Percentiles rank a stretch among this genome's conserved stretches.
These are phyloP conservation scores for Crucihimalaya himalaica DNA, from an alignment of 345 rosid species.

Conservation along the genomic window DNA sequence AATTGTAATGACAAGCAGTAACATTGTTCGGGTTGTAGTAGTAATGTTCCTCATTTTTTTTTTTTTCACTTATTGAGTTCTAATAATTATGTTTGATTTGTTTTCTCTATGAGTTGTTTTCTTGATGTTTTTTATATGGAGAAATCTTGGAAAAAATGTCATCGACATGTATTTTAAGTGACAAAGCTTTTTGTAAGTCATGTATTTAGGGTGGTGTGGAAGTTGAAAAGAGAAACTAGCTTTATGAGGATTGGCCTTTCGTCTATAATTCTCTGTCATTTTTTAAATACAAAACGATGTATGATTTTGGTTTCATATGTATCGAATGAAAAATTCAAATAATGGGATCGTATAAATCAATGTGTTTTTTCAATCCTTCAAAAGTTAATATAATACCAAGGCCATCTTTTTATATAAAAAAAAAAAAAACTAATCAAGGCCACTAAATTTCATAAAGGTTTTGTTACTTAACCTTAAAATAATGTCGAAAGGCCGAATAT, in stretches of 20 bases:
- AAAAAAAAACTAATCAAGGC: neutral
- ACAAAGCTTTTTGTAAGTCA: conserved; percentile 34
- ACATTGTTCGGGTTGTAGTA: neutral
- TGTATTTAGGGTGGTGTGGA: conserved; percentile 32
- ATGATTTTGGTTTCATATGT: no score
- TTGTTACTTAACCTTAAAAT: neutral
- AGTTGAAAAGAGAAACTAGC: neutral
- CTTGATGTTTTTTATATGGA: neutral
- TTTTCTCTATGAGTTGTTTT: neutral
- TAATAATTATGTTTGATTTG: neutral
- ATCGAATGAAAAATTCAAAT: no score
- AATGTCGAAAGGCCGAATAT: conserved; percentile 23
- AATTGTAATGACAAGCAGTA: conserved; percentile 12
- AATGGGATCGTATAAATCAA: no score
- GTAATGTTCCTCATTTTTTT: conserved; percentile 16
- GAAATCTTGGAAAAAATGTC: neutral
- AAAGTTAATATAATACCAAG: no score
- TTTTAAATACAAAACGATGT: no score
- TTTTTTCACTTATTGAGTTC: neutral
- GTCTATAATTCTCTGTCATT: neutral
- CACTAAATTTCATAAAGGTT: neutral
- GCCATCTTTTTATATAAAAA: no score
- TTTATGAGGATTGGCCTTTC: neutral
- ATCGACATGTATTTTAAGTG: conserved; percentile 32
- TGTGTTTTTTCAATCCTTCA: no score